These are phyloP conservation scores for Claviceps citrina DNA, from an alignment of 2,329 filamentous ascomycete species.

Conservation along the genomic window DNA sequence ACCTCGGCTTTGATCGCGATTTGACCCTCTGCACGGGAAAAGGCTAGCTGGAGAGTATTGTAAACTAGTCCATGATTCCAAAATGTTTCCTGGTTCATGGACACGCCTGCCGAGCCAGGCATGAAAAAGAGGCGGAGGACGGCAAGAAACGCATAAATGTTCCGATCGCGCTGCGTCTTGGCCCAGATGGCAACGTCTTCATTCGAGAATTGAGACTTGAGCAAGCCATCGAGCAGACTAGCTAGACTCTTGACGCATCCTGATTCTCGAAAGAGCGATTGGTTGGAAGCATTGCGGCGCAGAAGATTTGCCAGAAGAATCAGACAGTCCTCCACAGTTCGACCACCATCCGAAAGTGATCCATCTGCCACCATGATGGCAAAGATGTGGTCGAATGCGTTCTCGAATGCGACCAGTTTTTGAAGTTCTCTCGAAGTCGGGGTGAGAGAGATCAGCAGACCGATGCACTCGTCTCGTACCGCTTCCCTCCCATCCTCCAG, in stretches of 20 bases:
- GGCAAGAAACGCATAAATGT: slow-evolving; percentile 76
- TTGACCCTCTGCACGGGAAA: slow-evolving; percentile 50
- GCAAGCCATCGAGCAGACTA: slow-evolving; percentile 47
- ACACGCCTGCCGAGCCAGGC: slow-evolving; percentile 62
- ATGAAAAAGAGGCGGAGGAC: slow-evolving; percentile 77
- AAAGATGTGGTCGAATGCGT: slow-evolving; percentile 80
- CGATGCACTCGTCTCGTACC: slow-evolving; percentile 71
- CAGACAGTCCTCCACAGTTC: slow-evolving; percentile 82
- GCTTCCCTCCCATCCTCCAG: slow-evolving; percentile 78
- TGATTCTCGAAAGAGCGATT: slow-evolving; percentile 84
- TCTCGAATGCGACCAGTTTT: slow-evolving; percentile 90
- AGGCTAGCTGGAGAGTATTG: slow-evolving; percentile 68
- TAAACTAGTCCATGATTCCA: slow-evolving; percentile 69
- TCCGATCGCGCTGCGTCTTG: slow-evolving; percentile 67
- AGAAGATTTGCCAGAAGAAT: slow-evolving; percentile 82
- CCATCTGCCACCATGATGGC: slow-evolving; percentile 70
- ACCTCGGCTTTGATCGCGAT: slow-evolving; percentile 71
- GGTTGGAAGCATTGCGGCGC: slow-evolving; percentile 76
- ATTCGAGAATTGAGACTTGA: slow-evolving; percentile 36
- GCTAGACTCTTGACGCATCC: slow-evolving; percentile 63
- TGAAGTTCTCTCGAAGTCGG: slow-evolving; percentile 77
- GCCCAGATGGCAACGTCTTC: slow-evolving; percentile 57
- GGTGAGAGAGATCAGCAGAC: slow-evolving; percentile 78
- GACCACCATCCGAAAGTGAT: slow-evolving; percentile 64
- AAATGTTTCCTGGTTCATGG: slow-evolving; percentile 72